Percentiles rank a stretch among this genome's conserved stretches.
phyloP scores from a whole-genome alignment of 192 early-diverging fungal genomes.

The Backusella circina region DNA sequence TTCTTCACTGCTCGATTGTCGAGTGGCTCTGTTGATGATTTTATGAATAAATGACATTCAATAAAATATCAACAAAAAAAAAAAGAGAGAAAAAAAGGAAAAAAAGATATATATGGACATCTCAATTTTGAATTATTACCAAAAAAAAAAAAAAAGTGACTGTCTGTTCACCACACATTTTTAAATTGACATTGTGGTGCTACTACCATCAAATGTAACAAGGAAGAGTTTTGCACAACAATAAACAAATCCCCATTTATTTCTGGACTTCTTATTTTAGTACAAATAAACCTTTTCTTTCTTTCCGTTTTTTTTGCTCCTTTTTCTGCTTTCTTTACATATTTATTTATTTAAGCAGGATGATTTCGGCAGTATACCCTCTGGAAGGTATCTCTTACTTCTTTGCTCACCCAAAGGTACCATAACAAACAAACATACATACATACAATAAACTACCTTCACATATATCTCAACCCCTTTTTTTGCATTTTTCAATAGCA shows the following conservation, averaged over 20 bases:
- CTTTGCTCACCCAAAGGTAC: conserved; percentile 38
- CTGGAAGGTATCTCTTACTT: conserved; percentile 37
- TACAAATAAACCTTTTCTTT: not conserved
- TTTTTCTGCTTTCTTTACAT: not conserved
- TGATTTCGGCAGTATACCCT: conserved; percentile 1
- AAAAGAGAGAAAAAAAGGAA: not conserved
- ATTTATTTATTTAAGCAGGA: not conserved
- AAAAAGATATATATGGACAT: not conserved
- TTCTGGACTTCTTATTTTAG: not conserved
- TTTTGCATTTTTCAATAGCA: not conserved
- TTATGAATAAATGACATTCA: conserved; percentile 9
- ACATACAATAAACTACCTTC: not conserved
- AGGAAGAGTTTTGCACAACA: not conserved
- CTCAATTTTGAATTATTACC: not conserved
- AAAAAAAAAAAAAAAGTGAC: not conserved
- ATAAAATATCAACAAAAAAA: not conserved
- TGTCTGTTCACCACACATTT: not conserved
- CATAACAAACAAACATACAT: not conserved
- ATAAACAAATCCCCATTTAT: not conserved
- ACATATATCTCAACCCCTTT: not conserved
- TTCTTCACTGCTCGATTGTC: not conserved
- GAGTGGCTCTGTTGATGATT: not conserved
- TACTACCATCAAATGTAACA: not conserved
- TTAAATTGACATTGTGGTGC: not conserved
- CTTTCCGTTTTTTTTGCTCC: not conserved